A percentile compares a stretch with the other conserved stretches of the same genome.
Conservation (phyloP, 2,329 filamentous ascomycete species). For the Exophiala aquamarina region DNA sequence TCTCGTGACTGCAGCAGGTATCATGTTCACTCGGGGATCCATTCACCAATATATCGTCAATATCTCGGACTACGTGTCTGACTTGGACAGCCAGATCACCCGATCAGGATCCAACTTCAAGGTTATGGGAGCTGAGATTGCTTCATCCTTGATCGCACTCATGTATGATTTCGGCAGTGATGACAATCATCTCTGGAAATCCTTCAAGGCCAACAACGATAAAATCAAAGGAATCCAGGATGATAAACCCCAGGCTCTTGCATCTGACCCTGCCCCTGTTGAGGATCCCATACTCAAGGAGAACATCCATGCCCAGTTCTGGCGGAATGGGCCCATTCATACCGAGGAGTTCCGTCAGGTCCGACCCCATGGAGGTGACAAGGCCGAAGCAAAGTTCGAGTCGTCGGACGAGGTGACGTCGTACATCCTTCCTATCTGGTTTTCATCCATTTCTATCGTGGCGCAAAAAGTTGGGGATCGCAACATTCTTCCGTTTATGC, state of each 20-base stretch:
- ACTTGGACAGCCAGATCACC: conserved; percentile 50
- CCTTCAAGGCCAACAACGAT: conserved; percentile 25
- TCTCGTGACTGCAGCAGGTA: conserved; percentile 56
- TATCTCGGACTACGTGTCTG: conserved; percentile 41
- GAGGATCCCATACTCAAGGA: conserved; percentile 15
- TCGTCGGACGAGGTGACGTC: conserved; percentile 31
- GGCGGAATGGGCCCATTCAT: conserved; percentile 14
- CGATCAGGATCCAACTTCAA: conserved; percentile 49
- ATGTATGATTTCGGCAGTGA: conserved; percentile 56
- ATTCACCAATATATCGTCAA: conserved; percentile 40
- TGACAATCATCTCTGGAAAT: conserved; percentile 34
- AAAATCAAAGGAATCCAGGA: conserved; percentile 9
- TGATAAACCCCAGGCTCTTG: conserved; percentile 4
- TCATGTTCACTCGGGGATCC: conserved; percentile 43
- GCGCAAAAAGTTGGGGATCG: conserved; percentile 51
- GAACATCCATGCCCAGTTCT: conserved; percentile 25
- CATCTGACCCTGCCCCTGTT: background rate
- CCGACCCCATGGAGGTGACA: conserved; percentile 15
- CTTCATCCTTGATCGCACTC: conserved; percentile 55
- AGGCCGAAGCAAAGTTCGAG: conserved; percentile 24
- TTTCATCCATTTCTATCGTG: conserved; percentile 43
- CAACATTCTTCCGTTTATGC: conserved; percentile 55
- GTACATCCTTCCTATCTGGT: conserved; percentile 41
- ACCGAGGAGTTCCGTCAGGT: conserved; percentile 10
- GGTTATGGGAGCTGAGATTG: conserved; percentile 56